These are phyloP conservation scores for Solanum paucissectum DNA, from an alignment of 257 asterid species.

Conservation along the genomic window DNA sequence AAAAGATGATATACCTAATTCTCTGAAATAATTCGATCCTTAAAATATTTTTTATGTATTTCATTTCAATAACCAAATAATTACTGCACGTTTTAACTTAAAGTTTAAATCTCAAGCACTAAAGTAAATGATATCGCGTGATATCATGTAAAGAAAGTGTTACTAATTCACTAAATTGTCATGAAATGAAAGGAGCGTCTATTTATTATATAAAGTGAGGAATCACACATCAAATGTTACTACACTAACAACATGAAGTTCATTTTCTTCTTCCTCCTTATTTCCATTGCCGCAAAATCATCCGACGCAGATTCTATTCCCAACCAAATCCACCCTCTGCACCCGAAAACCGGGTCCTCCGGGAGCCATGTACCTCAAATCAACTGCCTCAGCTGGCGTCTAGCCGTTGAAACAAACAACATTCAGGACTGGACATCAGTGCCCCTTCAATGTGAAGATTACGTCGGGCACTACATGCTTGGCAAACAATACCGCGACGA, in stretches of 20 bases:
- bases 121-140: neutral
- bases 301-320: neutral
- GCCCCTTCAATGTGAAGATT: constrained; percentile 38
- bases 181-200: neutral
- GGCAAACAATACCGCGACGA: constrained; percentile 54
- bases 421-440: constrained; percentile 28
- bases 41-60: neutral
- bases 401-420: constrained; percentile 61
- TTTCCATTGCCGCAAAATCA: neutral
- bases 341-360: constrained; percentile 23
- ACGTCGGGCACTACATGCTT: constrained; percentile 55
- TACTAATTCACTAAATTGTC: neutral
- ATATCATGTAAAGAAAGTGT: neutral
- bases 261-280: neutral
- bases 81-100: neutral
- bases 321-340: constrained; percentile 23
- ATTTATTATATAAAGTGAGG: neutral
- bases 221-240: neutral
- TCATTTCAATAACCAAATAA: rapidly evolving
- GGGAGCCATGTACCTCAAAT: constrained; percentile 18
- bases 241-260: neutral
- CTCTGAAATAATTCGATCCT: too few species aligned
- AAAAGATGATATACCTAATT: too few species aligned
- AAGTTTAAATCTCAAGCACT: neutral
- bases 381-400: constrained; percentile 73